Percentiles rank a stretch among this genome's conserved stretches.
These are phyloP conservation scores for Ocimum tenuiflorum DNA, from an alignment of 257 asterid species.

Conservation along the genomic window DNA sequence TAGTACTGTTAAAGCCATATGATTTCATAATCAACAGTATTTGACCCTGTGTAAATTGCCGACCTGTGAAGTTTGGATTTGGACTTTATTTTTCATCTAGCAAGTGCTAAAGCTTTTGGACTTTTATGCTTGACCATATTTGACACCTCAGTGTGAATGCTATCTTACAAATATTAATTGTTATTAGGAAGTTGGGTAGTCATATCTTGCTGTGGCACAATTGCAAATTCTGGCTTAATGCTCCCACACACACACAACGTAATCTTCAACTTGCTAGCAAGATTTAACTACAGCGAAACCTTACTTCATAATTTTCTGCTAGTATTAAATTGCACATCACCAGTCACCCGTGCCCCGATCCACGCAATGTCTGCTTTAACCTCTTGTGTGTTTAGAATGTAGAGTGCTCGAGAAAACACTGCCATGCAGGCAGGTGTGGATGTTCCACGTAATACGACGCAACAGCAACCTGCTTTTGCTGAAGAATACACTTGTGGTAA, in stretches of 20 bases:
- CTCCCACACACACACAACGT: not conserved
- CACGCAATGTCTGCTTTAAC: not conserved
- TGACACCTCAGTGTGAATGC: constrained; percentile 7
- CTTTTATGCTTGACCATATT: constrained; percentile 26
- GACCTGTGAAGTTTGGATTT: too few relatives aligned
- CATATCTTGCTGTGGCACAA: constrained; percentile 29
- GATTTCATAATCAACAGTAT: not conserved
- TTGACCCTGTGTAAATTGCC: not conserved
- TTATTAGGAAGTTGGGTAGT: constrained; percentile 33
- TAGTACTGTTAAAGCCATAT: not conserved
- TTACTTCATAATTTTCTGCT: not conserved
- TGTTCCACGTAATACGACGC: not conserved
- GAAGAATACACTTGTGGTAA: not conserved
- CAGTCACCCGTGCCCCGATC: not conserved
- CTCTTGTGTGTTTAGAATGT: not conserved
- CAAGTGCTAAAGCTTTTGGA: constrained; percentile 21
- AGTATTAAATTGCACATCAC: not conserved
- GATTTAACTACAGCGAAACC: not conserved
- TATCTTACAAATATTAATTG: constrained; percentile 27
- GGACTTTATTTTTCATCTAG: constrained; percentile 15
- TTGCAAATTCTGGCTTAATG: constrained; percentile 18
- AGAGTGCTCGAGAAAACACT: not conserved
- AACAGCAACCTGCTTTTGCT: constrained; percentile 7
- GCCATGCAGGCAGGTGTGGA: not conserved
- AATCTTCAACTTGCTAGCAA: not conserved